Evolutionary conservation across 441 rosid genomes (phyloP).

Genomic region (Populus trichocarpa): DNA sequence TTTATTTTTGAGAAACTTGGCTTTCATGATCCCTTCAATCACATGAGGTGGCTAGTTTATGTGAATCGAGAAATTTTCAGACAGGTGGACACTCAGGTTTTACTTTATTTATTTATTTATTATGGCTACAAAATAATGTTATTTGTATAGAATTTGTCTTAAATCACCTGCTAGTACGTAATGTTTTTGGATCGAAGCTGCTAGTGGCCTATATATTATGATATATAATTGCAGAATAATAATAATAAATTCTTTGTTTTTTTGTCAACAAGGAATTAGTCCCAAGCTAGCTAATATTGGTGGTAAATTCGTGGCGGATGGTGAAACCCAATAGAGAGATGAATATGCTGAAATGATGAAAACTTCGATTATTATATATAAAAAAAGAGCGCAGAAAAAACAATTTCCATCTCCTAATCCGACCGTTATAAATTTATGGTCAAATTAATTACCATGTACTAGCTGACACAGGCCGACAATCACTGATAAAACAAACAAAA

Average conservation of each 20-base stretch:
- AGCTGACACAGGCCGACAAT: too few species aligned
- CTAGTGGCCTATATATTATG: neutral
- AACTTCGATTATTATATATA: too few species aligned
- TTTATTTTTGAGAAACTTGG: neutral
- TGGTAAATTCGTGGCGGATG: neutral
- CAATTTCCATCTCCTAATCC: too few species aligned
- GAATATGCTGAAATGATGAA: neutral
- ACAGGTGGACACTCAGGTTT: neutral
- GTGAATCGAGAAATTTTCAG: neutral
- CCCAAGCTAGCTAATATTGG: neutral
- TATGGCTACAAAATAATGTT: neutral
- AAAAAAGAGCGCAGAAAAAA: too few species aligned
- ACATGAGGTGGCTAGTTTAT: conserved; percentile 12
- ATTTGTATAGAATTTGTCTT: neutral
- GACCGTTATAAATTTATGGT: too few species aligned
- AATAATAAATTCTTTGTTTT: neutral
- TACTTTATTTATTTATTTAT: neutral
- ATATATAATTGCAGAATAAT: neutral
- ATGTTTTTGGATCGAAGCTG: neutral
- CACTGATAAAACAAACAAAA: too few species aligned
- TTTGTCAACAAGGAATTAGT: neutral
- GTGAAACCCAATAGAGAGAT: neutral
- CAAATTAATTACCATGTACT: too few species aligned
- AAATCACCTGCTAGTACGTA: neutral
- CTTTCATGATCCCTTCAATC: neutral